Conservation (phyloP, 768 basidiomycete species). For the Leccinum boreale region DNA sequence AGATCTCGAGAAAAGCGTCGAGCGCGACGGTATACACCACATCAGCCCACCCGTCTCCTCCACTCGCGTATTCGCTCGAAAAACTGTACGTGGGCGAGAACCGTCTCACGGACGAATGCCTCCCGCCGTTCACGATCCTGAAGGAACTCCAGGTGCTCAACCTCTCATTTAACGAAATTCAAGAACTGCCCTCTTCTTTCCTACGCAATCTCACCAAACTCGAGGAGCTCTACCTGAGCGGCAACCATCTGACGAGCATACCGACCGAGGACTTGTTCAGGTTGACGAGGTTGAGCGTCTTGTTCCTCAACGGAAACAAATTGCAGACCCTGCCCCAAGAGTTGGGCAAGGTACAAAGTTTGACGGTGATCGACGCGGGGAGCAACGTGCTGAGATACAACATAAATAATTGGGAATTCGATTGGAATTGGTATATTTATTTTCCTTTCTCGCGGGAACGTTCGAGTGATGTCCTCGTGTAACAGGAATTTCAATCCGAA, state of each 20-base stretch:
- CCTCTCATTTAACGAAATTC: conserved; percentile 91
- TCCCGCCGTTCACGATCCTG: conserved; percentile 72
- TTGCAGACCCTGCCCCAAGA: conserved; percentile 91
- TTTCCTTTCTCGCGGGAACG: not conserved
- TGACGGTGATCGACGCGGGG: conserved; percentile 87
- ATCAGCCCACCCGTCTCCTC: conserved; percentile 39
- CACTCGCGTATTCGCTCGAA: conserved; percentile 69
- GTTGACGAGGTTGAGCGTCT: conserved; percentile 61
- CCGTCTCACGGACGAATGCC: conserved; percentile 71
- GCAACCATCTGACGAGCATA: conserved; percentile 88
- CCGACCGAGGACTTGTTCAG: conserved; percentile 85
- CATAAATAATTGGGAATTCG: conserved; percentile 97
- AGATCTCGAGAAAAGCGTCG: conserved; percentile 34
- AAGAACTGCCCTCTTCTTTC: conserved; percentile 78
- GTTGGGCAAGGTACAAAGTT: conserved; percentile 72
- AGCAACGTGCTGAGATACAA: conserved; percentile 95
- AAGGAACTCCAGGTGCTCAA: conserved; percentile 81
- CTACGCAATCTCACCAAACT: conserved; percentile 67
- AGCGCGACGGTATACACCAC: conserved; percentile 30
- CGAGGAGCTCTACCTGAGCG: conserved; percentile 88
- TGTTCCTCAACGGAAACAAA: conserved; percentile 93
- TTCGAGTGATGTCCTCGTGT: not conserved
- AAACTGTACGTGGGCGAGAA: conserved; percentile 91
- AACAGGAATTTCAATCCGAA: conserved; percentile 94
- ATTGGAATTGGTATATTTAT: conserved; percentile 90